A percentile compares a stretch with the other conserved stretches of the same genome.
phyloP scores from a whole-genome alignment of 495 filamentous ascomycete species.

The Schizothecium vesticola region DNA sequence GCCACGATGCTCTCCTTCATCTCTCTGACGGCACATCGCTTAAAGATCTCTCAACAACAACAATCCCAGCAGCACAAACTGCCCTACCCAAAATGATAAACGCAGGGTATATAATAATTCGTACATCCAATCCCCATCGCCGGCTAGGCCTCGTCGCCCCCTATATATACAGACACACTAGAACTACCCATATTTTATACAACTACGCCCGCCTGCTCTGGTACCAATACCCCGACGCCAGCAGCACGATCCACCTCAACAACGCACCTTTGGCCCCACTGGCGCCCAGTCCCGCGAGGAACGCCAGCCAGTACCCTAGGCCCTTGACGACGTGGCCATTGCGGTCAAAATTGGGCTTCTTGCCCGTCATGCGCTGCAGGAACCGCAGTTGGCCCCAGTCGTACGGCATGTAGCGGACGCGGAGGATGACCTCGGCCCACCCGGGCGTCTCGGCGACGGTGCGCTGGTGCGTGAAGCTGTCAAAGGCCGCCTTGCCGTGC shows the following conservation, averaged over 20 bases:
- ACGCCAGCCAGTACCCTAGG: constrained; percentile 40
- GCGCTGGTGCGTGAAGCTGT: constrained; percentile 77
- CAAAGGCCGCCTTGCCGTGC: constrained; percentile 76
- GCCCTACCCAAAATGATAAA: background rate
- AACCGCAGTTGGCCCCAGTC: constrained; percentile 44
- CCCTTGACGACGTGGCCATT: constrained; percentile 55
- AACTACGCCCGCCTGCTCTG: constrained; percentile 1
- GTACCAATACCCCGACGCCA: constrained; percentile 17
- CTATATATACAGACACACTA: background rate
- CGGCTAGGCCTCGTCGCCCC: background rate
- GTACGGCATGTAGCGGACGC: constrained; percentile 79
- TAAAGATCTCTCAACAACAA: background rate
- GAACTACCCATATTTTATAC: background rate
- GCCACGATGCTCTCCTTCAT: background rate
- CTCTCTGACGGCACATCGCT: background rate
- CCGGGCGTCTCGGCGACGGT: constrained; percentile 66
- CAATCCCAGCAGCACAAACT: background rate
- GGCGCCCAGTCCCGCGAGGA: constrained; percentile 43
- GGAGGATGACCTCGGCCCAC: constrained; percentile 74
- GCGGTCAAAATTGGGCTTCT: constrained; percentile 79
- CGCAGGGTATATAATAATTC: background rate
- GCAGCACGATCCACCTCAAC: constrained; percentile 41
- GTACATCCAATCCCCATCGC: background rate
- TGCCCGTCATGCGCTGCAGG: constrained; percentile 49
- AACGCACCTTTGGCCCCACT: constrained; percentile 44